Evolutionary conservation across 257 asterid genomes (phyloP).

Genomic region (Oldenlandia corymbosa): DNA sequence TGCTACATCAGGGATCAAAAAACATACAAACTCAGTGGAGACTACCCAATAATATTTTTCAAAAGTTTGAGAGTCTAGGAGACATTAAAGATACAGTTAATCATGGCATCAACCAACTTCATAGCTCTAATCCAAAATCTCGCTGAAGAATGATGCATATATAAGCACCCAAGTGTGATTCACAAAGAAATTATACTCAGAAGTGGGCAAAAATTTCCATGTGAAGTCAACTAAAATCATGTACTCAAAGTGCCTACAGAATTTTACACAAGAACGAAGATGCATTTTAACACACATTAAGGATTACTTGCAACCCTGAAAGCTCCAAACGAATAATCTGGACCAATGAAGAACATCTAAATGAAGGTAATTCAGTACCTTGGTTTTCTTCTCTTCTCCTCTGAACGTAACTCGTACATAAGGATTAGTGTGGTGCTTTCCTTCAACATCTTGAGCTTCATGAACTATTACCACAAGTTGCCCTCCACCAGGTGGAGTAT

Average conservation of each 20-base stretch:
- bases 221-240: background rate
- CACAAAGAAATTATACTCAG: background rate
- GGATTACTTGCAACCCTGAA: background rate
- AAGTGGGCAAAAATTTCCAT: background rate
- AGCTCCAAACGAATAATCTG: background rate
- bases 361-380: slow-evolving; percentile 42
- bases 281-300: background rate
- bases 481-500: slow-evolving; percentile 92
- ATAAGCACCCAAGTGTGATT: background rate
- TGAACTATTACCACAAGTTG: slow-evolving; percentile 68
- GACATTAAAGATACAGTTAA: background rate
- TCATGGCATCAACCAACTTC: background rate
- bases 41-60: background rate
- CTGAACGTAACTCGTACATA: slow-evolving; percentile 62
- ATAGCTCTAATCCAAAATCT: background rate
- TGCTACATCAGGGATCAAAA: slow-evolving; percentile 47
- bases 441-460: slow-evolving; percentile 94
- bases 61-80: background rate
- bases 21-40: slow-evolving; percentile 8
- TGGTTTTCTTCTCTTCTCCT: slow-evolving; percentile 94
- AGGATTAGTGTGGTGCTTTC: slow-evolving; percentile 98
- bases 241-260: no score
- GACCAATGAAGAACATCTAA: background rate
- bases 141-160: background rate
- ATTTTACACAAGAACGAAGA: background rate